These are phyloP conservation scores for Takakia lepidozioides DNA, from an alignment of 225 moss, liverwort and hornwort genomes.

Conservation along the genomic window DNA sequence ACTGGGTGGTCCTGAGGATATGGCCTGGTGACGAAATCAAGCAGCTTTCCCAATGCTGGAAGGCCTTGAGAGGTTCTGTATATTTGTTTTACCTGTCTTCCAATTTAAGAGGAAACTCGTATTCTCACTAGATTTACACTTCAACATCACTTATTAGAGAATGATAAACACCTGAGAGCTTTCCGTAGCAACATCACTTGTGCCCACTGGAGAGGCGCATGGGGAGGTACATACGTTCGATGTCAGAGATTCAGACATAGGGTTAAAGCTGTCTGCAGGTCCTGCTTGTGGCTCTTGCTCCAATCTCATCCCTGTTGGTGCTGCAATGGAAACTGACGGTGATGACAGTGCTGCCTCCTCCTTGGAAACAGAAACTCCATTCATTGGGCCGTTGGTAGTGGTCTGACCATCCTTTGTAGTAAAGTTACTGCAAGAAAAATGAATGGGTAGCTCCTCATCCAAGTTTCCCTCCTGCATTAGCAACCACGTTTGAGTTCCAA, in stretches of 20 bases:
- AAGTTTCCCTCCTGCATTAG: slow-evolving; percentile 26
- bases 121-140: background rate
- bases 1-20: background rate
- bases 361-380: slow-evolving; percentile 21
- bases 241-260: slow-evolving; percentile 25
- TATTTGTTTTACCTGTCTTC: too few relatives aligned
- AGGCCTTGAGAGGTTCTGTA: too few relatives aligned
- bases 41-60: background rate
- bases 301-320: slow-evolving; percentile 54
- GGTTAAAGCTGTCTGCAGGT: slow-evolving; percentile 6
- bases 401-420: slow-evolving; percentile 23
- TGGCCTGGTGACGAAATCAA: background rate
- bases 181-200: background rate
- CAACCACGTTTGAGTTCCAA: background rate
- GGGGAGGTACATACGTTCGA: slow-evolving; percentile 14
- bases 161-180: slow-evolving; percentile 14
- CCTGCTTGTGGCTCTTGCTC: slow-evolving; percentile 33
- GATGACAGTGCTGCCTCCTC: slow-evolving; percentile 32
- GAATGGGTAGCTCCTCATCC: slow-evolving; percentile 34
- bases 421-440: slow-evolving; percentile 26
- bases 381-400: slow-evolving; percentile 20
- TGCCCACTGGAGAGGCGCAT: slow-evolving; percentile 1
- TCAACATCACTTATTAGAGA: background rate
- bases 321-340: slow-evolving; percentile 31
- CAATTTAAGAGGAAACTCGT: too few relatives aligned